Conservation (phyloP, 2,329 filamentous ascomycete species). For the Stemphylium lycopersici region DNA sequence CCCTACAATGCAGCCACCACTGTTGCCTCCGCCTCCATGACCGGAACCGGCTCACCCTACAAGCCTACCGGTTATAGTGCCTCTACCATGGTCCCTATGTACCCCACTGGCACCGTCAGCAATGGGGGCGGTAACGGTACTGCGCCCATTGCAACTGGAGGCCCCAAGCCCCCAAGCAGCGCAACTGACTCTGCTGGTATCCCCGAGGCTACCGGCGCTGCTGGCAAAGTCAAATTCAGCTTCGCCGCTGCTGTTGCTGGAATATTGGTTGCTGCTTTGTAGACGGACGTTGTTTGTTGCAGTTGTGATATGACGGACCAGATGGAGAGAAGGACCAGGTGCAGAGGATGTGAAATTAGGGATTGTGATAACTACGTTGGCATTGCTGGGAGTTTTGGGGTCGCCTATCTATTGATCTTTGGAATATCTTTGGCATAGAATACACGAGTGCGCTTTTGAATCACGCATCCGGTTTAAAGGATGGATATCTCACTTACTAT, state of each 20-base stretch:
- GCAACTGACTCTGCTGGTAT: conserved; percentile 12
- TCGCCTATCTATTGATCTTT: too few relatives aligned
- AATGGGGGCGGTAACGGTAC: conserved; percentile 10
- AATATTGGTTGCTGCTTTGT: conserved; percentile 35
- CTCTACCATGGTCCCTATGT: conserved; percentile 6
- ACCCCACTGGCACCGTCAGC: conserved; percentile 4
- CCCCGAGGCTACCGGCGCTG: conserved; percentile 26
- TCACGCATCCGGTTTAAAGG: too few relatives aligned
- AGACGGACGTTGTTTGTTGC: conserved; percentile 3
- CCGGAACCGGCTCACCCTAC: conserved; percentile 16
- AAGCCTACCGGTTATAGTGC: conserved; percentile 13
- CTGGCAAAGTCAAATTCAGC: conserved; percentile 33
- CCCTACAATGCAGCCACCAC: conserved; percentile 17
- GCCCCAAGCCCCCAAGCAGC: conserved; percentile 8
- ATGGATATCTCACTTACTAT: too few relatives aligned
- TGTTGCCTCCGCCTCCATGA: conserved; percentile 25
- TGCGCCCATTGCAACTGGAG: conserved; percentile 11
- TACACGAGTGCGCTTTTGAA: too few relatives aligned
- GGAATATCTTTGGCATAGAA: too few relatives aligned
- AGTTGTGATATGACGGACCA: neutral
- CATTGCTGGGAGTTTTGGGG: too few relatives aligned
- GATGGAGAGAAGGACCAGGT: too few relatives aligned
- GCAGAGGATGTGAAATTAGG: too few relatives aligned
- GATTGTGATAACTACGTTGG: too few relatives aligned
- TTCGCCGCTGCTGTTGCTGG: conserved; percentile 32